Percentiles rank a stretch among this genome's conserved stretches.
Evolutionary conservation across 495 filamentous ascomycete genomes (phyloP).

Genomic region (Podospora didyma): DNA sequence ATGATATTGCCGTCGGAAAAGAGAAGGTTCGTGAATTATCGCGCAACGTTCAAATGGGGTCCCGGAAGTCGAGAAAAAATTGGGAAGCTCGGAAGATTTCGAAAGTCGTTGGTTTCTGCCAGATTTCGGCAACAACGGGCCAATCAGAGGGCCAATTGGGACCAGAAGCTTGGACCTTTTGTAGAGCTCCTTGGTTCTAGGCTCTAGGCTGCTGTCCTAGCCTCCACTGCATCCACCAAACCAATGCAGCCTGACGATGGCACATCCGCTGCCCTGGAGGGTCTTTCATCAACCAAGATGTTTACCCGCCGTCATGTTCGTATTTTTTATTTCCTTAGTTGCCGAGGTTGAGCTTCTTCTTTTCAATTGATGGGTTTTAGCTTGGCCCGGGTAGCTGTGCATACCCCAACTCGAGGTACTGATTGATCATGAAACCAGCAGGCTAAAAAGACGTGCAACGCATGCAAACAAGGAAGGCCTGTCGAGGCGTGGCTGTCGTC

Average conservation of each 20-base stretch:
- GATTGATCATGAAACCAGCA: neutral
- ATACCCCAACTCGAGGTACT: too few species aligned
- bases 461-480: neutral
- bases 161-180: constrained; percentile 5
- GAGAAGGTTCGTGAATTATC: constrained; percentile 18
- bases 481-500: too few species aligned
- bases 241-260: too few species aligned
- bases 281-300: neutral
- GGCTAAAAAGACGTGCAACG: neutral
- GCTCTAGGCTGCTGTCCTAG: neutral
- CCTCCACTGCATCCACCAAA: too few species aligned
- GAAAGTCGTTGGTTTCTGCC: constrained; percentile 25
- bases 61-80: constrained; percentile 22
- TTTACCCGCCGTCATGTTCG: neutral
- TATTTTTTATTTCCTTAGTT: neutral
- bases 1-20: neutral
- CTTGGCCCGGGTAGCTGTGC: too few species aligned
- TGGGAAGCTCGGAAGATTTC: constrained; percentile 33
- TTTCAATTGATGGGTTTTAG: too few species aligned
- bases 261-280: neutral
- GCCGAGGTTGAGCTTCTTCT: too few species aligned
- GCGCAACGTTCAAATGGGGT: constrained; percentile 19
- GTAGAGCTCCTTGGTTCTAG: neutral
- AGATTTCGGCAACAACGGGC: constrained; percentile 20
- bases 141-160: constrained; percentile 28